Base-by-base conservation (phyloP, 345 rosid genomes). In the Acer saccharum region DNA sequence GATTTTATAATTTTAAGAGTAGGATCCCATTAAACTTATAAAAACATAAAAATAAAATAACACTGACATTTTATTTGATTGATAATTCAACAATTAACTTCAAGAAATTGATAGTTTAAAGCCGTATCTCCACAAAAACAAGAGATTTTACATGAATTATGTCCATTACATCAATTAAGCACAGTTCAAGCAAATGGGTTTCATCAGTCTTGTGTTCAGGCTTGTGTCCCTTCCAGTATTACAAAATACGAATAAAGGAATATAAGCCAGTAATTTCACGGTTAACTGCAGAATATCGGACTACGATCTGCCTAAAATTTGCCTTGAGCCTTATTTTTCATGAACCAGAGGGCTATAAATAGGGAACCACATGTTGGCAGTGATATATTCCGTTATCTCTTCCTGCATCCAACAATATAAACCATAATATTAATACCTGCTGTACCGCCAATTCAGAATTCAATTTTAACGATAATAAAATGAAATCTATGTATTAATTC, bases 281-380 rank as follows among this genome's bases (percentile, higher is more conserved):
- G 55, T 27, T 20, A 29, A 50, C 74, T 67, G 58, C 76, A 50
- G 68, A 41, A 32, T 2, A 57, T 62, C 20, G 48, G 32, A 35
- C 14, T 16, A 18, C 68, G 29, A 13, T 71, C 70, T 48, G 62
- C 67, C 5, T n/a, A 74, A 52, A 75, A 57, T 50, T 46, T 55
- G 21, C 48, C 52, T 39, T 21, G 11, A 32, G 77, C 69, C 72
- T 81, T 80, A 95, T 80, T 95, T 92, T 88, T 96, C 95, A 32
- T 91, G 99, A 84, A 96, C 98, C 11, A 96, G 92, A 71, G 99
- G 98, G 78, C 92, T 91, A 85, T 96, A 93, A 72, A 90, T 16
- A 43, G 98, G 99, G 88, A 75, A 96, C 98, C 99, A 96, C 98
- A 96, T 96, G 80, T 83, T 85, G 44, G 83, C 76, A 20, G 80